Evolutionary conservation across 345 rosid genomes (phyloP), one percentile per base, ranked within the genome.

Genomic region (Mangifera indica): DNA sequence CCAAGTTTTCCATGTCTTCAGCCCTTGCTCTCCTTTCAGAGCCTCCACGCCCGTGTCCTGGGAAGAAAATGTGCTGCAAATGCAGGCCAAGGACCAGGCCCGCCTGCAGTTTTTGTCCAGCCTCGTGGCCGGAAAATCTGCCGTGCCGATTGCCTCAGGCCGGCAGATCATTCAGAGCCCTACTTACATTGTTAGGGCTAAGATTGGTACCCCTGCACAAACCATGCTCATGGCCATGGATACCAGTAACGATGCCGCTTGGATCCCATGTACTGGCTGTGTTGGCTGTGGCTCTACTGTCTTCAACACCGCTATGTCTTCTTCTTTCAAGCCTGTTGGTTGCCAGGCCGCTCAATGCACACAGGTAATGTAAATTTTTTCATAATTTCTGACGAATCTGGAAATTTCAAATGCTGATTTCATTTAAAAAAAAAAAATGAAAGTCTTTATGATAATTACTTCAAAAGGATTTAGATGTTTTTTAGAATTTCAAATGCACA

Each of bases 81-180:
- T 80, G 77, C 87, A 83, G 76, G 87, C 87, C 56, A 75, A 86
- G 56, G 99, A 95, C 84, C 84, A 86, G 76, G 87, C 83, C 66
- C 83, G 99, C 82, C 79, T 92, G 37, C 86, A 75, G 32, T 88
- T 74, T 80, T 72, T 92, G 78, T 80, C 97, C 2, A 92, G 88
- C 81, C 88, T 89, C 2, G 97, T 81, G 63, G 91, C 85, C 12
- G 71, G 58, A 80, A 92, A 76, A 68, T 81, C 97, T 7, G 81
- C 83, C 8, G 97, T 89, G 78, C 99, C 99, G 0, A 80, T 95
- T n/a, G 99, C 99, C 45, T 85, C 99, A 0, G 99, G 97, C 59
- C 81, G 93, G 34, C 89, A 81, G 84, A 84, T 88, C 45, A 60
- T 79, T 7, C 99, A 92, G 86, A 92, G 89, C 76, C 94, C 98